Percentiles rank a stretch among this genome's conserved stretches.
Evolutionary conservation across 345 rosid species (phyloP).

Genomic region (Gossypium turneri): DNA sequence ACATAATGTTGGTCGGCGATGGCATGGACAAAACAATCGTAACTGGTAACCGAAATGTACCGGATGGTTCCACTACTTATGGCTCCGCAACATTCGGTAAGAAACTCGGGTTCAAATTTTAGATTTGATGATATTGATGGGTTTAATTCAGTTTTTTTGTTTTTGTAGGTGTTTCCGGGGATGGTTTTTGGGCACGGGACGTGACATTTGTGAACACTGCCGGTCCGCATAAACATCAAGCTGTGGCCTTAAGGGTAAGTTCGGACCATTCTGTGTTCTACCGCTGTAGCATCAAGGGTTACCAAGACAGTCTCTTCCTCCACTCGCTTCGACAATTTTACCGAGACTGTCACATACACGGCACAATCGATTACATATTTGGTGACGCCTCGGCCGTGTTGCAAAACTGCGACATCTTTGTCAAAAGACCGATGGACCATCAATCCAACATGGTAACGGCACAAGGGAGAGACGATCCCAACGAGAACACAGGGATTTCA

Average conservation of each 20-base stretch:
- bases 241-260: slow-evolving; percentile 54
- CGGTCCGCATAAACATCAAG: slow-evolving; percentile 63
- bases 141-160: neutral
- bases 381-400: slow-evolving; percentile 59
- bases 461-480: slow-evolving; percentile 53
- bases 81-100: slow-evolving; percentile 69
- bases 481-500: slow-evolving; percentile 53
- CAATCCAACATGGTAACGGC: slow-evolving; percentile 64
- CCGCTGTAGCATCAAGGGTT: slow-evolving; percentile 60
- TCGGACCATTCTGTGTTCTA: slow-evolving; percentile 59
- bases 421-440: slow-evolving; percentile 48
- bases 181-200: slow-evolving; percentile 82
- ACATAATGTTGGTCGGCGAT: slow-evolving; percentile 72
- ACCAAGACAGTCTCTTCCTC: slow-evolving; percentile 64
- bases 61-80: slow-evolving; percentile 47
- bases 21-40: slow-evolving; percentile 69
- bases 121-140: neutral
- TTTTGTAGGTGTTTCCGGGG: slow-evolving; percentile 52
- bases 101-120: neutral
- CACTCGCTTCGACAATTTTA: slow-evolving; percentile 67
- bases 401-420: slow-evolving; percentile 69
- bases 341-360: slow-evolving; percentile 64
- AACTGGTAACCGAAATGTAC: slow-evolving; percentile 45
- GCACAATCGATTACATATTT: slow-evolving; percentile 73
- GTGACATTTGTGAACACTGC: slow-evolving; percentile 76